Evolutionary conservation across 2,329 filamentous ascomycete species (phyloP), one percentile per base, ranked within the genome.

Genomic region (Salinomyces thailandicus): DNA sequence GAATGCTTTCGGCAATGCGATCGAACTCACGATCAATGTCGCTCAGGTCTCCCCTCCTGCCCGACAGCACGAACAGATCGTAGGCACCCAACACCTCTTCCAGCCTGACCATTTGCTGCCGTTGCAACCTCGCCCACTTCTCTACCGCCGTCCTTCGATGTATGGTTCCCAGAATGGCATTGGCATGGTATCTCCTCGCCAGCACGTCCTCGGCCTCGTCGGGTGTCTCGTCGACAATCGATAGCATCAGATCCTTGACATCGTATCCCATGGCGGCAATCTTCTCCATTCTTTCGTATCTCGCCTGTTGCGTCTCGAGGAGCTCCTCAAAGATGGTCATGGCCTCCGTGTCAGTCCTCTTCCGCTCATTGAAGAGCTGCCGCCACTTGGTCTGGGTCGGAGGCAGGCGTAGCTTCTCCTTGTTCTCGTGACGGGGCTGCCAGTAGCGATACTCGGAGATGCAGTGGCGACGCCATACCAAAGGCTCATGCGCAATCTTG

Each of bases 21-120:
- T 91, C 78, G 15, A 96, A 66, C 27, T 76, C 64, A n/a, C 59
- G 54, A 8, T 72, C 47, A 22, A 69, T 58, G 30, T 85, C 77
- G 38, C 81, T 71, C 35, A 89, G 62, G 53, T 93, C 85, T n/a
- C 80, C 77, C 18, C 71, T 68, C 13, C 76, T 72, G 37, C 81
- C 79, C 46, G 81, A 76, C 18, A 89, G 66, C 31, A 93, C 76
- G 60, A 96, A 96, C 61, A 96, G 72, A 59, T 96, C 91, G 57
- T 93, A 93, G 11, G 81, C 81, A 14, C 79, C 81, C 12, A 96
- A 64, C 1, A 81, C 81, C 39, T 73, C 72, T 55, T 94, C 87
- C 14, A 94, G 67, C 5, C 73, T 58, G 15, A 77, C 64, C 36
- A 66, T 60, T 36, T 72, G 67, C 5, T 69, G 64, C 17, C 62